A percentile compares a stretch with the other conserved stretches of the same genome.
Evolutionary conservation across 306 rosid species (phyloP).

Genomic region (Dryas octopetala): DNA sequence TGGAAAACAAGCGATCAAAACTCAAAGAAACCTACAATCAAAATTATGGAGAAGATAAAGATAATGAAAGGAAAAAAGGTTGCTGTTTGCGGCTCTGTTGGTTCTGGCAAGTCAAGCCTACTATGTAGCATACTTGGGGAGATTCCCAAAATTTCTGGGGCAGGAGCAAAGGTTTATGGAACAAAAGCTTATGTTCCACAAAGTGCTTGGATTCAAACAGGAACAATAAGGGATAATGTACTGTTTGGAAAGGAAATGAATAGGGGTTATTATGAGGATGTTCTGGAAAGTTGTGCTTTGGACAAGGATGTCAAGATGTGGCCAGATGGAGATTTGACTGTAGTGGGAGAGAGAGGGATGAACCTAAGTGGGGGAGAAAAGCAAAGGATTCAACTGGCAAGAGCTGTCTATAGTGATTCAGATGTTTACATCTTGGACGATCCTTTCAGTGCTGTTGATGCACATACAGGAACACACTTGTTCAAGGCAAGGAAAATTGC

Average conservation of each 20-base stretch:
- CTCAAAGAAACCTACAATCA: slow-evolving; percentile 58
- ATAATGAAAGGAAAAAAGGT: slow-evolving; percentile 72
- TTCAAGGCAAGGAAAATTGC: slow-evolving; percentile 52
- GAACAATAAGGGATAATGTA: slow-evolving; percentile 79
- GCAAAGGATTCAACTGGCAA: slow-evolving; percentile 87
- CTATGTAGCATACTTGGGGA: slow-evolving; percentile 72
- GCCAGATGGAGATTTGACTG: slow-evolving; percentile 66
- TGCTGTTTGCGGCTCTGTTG: slow-evolving; percentile 84
- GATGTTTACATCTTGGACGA: slow-evolving; percentile 89
- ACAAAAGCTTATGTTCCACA: slow-evolving; percentile 82
- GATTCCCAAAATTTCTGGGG: slow-evolving; percentile 73
- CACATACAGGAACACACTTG: slow-evolving; percentile 78
- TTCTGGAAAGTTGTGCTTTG: slow-evolving; percentile 80
- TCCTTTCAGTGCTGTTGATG: slow-evolving; percentile 97
- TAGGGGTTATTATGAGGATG: slow-evolving; percentile 48
- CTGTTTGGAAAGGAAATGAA: slow-evolving; percentile 77
- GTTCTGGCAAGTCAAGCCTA: slow-evolving; percentile 92
- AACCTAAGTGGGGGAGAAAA: slow-evolving; percentile 96
- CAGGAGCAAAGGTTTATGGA: slow-evolving; percentile 49
- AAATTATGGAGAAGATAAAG: slow-evolving; percentile 41
- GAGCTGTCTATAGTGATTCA: slow-evolving; percentile 81
- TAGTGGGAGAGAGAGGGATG: slow-evolving; percentile 85
- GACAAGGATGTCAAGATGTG: slow-evolving; percentile 67
- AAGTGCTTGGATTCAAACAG: slow-evolving; percentile 94
- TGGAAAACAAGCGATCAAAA: slow-evolving; percentile 60